These are phyloP conservation scores for Teratosphaeria destructans DNA, from an alignment of 2,329 filamentous ascomycete genomes.

Conservation along the genomic window DNA sequence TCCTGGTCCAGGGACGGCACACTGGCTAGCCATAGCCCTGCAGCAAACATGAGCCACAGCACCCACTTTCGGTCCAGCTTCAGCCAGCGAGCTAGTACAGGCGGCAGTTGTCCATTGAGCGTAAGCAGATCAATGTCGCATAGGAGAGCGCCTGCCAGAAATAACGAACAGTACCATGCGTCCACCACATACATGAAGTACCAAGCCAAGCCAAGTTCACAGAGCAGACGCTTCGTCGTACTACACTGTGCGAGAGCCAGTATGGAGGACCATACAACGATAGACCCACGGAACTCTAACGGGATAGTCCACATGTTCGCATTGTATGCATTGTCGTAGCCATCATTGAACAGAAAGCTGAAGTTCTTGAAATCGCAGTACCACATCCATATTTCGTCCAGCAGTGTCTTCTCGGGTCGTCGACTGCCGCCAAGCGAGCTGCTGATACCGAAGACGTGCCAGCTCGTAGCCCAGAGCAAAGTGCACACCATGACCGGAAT, in stretches of 20 bases:
- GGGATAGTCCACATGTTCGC: conserved; percentile 46
- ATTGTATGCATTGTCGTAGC: conserved; percentile 2
- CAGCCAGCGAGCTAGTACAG: background rate
- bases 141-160: conserved; percentile 44
- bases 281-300: conserved; percentile 51
- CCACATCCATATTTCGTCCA: too few relatives aligned
- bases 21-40: background rate
- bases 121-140: conserved; percentile 49
- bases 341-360: too few relatives aligned
- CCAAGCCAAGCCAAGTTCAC: background rate
- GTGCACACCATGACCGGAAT: too few relatives aligned
- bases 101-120: background rate
- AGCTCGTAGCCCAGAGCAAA: too few relatives aligned
- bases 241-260: conserved; percentile 37
- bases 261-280: conserved; percentile 42
- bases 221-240: conserved; percentile 39
- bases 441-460: too few relatives aligned
- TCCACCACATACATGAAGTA: conserved; percentile 40
- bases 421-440: too few relatives aligned
- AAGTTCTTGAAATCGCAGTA: too few relatives aligned
- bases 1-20: background rate
- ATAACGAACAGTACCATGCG: conserved; percentile 35
- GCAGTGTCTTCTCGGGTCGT: too few relatives aligned
- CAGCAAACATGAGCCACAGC: background rate
- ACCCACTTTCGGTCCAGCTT: background rate